Evolutionary conservation across 164 flowering plant genomes (phyloP).

Genomic region (Stephania japonica): DNA sequence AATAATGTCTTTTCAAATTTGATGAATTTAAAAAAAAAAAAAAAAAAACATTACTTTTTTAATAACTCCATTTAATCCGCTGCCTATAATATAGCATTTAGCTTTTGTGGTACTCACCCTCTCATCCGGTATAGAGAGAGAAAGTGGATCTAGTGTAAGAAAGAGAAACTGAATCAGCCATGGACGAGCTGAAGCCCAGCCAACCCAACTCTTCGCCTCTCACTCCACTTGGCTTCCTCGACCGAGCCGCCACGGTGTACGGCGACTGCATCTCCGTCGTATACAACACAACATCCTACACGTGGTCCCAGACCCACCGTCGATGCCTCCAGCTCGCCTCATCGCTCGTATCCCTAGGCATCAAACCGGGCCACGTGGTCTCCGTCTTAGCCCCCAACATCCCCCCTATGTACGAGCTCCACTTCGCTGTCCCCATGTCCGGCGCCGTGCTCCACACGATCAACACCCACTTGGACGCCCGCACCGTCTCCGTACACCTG

Average conservation of each 20-base stretch:
- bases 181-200: conserved; percentile 32
- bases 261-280: conserved; percentile 17
- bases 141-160: too few species aligned
- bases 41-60: too few species aligned
- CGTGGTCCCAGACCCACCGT: conserved; percentile 27
- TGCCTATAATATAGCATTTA: too few species aligned
- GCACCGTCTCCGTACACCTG: conserved; percentile 28
- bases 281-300: conserved; percentile 17
- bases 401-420: conserved; percentile 41
- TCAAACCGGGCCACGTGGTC: conserved; percentile 25
- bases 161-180: not conserved
- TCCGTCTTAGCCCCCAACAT: conserved; percentile 32
- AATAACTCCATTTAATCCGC: too few species aligned
- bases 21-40: too few species aligned
- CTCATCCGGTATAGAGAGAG: too few species aligned
- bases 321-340: conserved; percentile 32
- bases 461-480: conserved; percentile 35
- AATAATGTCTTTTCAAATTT: too few species aligned
- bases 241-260: conserved; percentile 9
- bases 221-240: conserved; percentile 23
- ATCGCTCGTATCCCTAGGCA: conserved; percentile 22
- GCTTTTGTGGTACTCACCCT: too few species aligned
- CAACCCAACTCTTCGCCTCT: conserved; percentile 28
- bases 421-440: conserved; percentile 36
- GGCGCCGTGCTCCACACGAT: conserved; percentile 32